phyloP scores from a whole-genome alignment of 345 rosid species.

The Leavenworthia alabamica region DNA sequence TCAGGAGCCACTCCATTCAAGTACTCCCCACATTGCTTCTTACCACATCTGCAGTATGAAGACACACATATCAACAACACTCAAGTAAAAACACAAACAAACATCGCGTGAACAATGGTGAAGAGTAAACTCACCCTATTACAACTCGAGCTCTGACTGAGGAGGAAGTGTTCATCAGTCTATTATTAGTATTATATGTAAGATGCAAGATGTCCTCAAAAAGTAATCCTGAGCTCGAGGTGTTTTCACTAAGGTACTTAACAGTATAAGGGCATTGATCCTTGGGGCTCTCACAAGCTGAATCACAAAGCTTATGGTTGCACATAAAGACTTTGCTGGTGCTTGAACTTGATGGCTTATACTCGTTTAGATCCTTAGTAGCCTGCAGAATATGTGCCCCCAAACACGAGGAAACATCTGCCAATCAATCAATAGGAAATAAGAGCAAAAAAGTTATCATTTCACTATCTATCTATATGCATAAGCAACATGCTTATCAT shows the following conservation, averaged over 20 bases:
- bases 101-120: background rate
- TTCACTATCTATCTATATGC: background rate
- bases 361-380: conserved; percentile 70
- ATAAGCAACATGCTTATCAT: conserved; percentile 4
- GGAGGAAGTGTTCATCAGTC: conserved; percentile 21
- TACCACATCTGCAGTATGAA: conserved; percentile 61
- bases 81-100: background rate
- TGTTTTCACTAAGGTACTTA: conserved; percentile 44
- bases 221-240: conserved; percentile 79
- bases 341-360: conserved; percentile 62
- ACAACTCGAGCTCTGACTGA: conserved; percentile 63
- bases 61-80: background rate
- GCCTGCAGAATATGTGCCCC: conserved; percentile 97
- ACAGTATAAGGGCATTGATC: conserved; percentile 65
- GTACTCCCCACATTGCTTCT: conserved; percentile 78
- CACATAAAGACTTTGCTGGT: conserved; percentile 67
- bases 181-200: conserved; percentile 34
- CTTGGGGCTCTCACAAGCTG: conserved; percentile 50
- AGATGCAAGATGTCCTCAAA: conserved; percentile 67
- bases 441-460: conserved; percentile 70
- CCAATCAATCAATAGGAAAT: conserved; percentile 89
- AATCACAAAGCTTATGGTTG: conserved; percentile 60
- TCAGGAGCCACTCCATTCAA: conserved; percentile 80
- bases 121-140: conserved; percentile 45
- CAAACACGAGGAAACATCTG: conserved; percentile 93